Evolutionary conservation across 2,329 filamentous ascomycete genomes (phyloP).

Genomic region (Ceratocystis lukuohia): DNA sequence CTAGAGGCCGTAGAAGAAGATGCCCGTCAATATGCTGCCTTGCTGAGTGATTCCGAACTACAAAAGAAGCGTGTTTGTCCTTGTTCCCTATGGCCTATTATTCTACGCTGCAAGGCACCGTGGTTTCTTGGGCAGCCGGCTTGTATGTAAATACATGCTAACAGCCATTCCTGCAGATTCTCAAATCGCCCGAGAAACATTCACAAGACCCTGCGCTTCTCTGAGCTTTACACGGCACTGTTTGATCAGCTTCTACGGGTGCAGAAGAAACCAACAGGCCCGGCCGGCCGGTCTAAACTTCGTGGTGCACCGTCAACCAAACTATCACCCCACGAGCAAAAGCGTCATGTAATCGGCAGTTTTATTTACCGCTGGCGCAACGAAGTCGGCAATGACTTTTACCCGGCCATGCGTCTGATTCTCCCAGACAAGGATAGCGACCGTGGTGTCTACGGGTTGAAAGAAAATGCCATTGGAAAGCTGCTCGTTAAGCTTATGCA

Average conservation of each 20-base stretch:
- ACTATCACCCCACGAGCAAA: conserved; percentile 60
- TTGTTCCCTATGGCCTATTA: not conserved
- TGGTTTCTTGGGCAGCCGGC: not conserved
- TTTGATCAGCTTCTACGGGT: conserved; percentile 73
- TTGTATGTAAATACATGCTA: conserved; percentile 16
- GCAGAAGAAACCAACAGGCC: conserved; percentile 57
- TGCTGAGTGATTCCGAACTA: conserved; percentile 31
- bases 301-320: conserved; percentile 44
- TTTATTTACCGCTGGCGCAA: conserved; percentile 81
- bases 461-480: conserved; percentile 82
- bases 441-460: conserved; percentile 82
- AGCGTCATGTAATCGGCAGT: conserved; percentile 65
- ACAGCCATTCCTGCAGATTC: conserved; percentile 42
- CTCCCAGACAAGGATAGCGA: conserved; percentile 87
- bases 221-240: conserved; percentile 59
- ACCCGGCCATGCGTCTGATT: conserved; percentile 81
- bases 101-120: not conserved
- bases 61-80: conserved; percentile 31
- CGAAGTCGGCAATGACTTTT: conserved; percentile 84
- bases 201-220: conserved; percentile 66
- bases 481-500: conserved; percentile 85
- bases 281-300: conserved; percentile 28
- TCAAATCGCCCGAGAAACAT: conserved; percentile 73
- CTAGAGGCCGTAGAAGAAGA: conserved; percentile 38
- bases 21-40: conserved; percentile 35